These are phyloP conservation scores for Annulohypoxylon bovei DNA, from an alignment of 495 filamentous ascomycete genomes.

Conservation along the genomic window DNA sequence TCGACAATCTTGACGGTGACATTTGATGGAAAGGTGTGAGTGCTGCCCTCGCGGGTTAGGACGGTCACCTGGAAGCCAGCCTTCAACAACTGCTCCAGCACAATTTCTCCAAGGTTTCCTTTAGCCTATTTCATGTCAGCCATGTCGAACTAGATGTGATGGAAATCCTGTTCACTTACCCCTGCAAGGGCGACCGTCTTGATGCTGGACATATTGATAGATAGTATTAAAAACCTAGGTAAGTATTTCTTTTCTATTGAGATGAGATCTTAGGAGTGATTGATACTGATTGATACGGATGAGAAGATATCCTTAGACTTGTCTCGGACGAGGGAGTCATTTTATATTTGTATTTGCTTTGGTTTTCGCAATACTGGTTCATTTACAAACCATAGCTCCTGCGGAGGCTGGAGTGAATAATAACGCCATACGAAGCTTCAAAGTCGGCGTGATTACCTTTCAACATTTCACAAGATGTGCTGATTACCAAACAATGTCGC, in stretches of 20 bases:
- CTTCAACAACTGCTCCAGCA: slow-evolving; percentile 59
- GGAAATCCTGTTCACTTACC: slow-evolving; percentile 36
- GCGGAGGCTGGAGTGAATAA: not conserved
- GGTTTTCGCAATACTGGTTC: not conserved
- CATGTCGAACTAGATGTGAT: not conserved
- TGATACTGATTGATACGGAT: not conserved
- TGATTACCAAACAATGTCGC: not conserved
- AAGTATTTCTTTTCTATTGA: not conserved
- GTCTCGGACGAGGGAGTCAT: not conserved
- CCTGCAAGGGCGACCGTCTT: slow-evolving; percentile 55
- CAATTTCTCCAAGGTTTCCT: slow-evolving; percentile 61
- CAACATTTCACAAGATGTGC: not conserved
- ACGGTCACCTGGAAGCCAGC: slow-evolving; percentile 62
- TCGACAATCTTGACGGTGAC: slow-evolving; percentile 58
- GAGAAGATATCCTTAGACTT: not conserved
- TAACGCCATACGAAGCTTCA: slow-evolving; percentile 1
- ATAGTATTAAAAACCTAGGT: not conserved
- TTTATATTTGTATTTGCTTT: slow-evolving; percentile 3
- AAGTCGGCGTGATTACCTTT: slow-evolving; percentile 6
- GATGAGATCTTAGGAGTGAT: not conserved
- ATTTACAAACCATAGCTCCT: not conserved
- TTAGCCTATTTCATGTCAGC: slow-evolving; percentile 38
- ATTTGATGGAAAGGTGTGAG: slow-evolving; percentile 42
- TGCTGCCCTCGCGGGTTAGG: slow-evolving; percentile 55
- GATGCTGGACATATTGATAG: slow-evolving; percentile 49